A percentile compares a stretch with the other conserved stretches of the same genome.
Conservation (phyloP, 331 rosid species). For the Quercus lobata region DNA sequence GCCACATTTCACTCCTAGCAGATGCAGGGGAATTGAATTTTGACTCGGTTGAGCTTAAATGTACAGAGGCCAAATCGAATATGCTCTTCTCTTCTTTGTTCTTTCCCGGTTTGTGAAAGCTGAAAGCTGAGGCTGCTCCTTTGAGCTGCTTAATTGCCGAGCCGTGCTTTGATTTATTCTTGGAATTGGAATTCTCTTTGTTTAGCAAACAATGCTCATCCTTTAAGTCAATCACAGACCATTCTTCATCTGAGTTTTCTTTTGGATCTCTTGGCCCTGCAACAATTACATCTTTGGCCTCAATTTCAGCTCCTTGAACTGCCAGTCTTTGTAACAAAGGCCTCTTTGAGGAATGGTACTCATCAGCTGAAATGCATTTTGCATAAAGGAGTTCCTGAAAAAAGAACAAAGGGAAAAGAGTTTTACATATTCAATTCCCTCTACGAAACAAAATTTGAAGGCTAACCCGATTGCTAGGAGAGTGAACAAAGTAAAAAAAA, state of each 20-base stretch:
- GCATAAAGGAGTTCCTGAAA: conserved; percentile 82
- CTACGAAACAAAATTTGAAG: not conserved
- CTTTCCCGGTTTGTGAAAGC: conserved; percentile 51
- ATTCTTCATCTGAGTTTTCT: conserved; percentile 63
- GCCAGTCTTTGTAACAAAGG: conserved; percentile 81
- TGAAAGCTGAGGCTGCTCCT: conserved; percentile 74
- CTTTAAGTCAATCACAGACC: conserved; percentile 85
- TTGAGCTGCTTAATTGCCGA: conserved; percentile 62
- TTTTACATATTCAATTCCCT: not conserved
- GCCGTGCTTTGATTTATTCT: conserved; percentile 39
- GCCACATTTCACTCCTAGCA: conserved; percentile 13
- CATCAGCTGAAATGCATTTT: conserved; percentile 78
- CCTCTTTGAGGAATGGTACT: conserved; percentile 84
- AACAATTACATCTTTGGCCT: conserved; percentile 60
- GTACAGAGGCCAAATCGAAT: conserved; percentile 40
- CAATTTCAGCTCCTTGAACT: conserved; percentile 77
- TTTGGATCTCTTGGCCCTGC: conserved; percentile 36
- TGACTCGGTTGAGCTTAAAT: conserved; percentile 18
- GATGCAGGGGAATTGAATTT: conserved; percentile 16
- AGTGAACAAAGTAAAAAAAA: not conserved
- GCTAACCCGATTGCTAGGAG: not conserved
- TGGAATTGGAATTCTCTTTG: conserved; percentile 50
- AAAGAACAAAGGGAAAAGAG: not conserved
- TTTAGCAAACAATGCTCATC: conserved; percentile 51
- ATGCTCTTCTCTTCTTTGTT: conserved; percentile 57